These are phyloP conservation scores for Botrytis deweyae DNA, from an alignment of 2,329 filamentous ascomycete genomes.

Conservation along the genomic window DNA sequence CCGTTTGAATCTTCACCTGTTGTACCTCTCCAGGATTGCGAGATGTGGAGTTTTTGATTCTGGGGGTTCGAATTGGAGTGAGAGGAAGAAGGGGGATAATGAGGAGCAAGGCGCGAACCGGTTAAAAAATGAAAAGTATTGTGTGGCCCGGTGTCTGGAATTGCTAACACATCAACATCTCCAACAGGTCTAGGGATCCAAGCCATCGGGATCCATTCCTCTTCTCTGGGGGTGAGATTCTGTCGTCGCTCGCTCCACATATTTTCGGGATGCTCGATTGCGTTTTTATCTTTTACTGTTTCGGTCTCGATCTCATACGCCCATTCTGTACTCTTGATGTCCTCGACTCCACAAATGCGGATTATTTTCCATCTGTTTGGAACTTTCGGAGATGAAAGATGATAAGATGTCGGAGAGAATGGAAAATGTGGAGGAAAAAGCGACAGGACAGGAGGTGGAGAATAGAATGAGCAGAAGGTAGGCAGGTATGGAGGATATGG, in stretches of 20 bases:
- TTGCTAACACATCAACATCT: background rate
- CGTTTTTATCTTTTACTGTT: background rate
- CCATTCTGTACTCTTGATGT: background rate
- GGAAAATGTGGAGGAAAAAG: background rate
- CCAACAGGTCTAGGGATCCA: constrained; percentile 29
- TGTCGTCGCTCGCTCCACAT: background rate
- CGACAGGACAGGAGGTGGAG: too few relatives aligned
- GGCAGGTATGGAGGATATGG: background rate
- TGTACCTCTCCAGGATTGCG: background rate
- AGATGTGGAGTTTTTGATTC: background rate
- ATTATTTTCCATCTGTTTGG: background rate
- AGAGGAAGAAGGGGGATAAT: background rate
- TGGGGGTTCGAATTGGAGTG: background rate
- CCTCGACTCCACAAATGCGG: background rate
- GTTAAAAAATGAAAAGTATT: background rate
- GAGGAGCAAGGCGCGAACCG: background rate
- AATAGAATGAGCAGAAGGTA: background rate
- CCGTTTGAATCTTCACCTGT: constrained; percentile 10
- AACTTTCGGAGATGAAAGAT: too few relatives aligned
- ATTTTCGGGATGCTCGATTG: background rate
- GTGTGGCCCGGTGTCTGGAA: background rate
- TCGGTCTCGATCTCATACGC: background rate
- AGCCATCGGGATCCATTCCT: constrained; percentile 23
- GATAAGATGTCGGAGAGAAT: fast-evolving
- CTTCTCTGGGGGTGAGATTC: background rate